Evolutionary conservation across 2,329 filamentous ascomycete species (phyloP).

Genomic region (Polytolypa hystricis): DNA sequence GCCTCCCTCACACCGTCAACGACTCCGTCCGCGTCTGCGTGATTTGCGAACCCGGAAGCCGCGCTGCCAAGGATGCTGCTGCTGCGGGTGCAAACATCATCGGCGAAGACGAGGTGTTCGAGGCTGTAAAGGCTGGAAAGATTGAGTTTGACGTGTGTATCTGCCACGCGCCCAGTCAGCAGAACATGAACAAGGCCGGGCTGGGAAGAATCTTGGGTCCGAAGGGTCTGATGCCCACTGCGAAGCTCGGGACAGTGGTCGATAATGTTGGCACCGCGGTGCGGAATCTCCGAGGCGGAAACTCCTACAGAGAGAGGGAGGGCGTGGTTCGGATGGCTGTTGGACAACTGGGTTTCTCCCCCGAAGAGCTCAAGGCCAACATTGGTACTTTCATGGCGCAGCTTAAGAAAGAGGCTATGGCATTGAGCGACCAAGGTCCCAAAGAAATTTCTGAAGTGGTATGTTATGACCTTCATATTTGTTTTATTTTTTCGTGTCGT

Average conservation of each 20-base stretch:
- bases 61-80: slow-evolving; percentile 60
- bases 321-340: slow-evolving; percentile 84
- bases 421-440: slow-evolving; percentile 50
- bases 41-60: slow-evolving; percentile 73
- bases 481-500: slow-evolving; percentile 1
- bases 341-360: slow-evolving; percentile 79
- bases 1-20: slow-evolving; percentile 79
- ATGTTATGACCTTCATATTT: slow-evolving; percentile 19
- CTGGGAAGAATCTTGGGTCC: slow-evolving; percentile 78
- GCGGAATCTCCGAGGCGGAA: slow-evolving; percentile 70
- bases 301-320: slow-evolving; percentile 73
- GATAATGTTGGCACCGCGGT: slow-evolving; percentile 65
- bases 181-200: slow-evolving; percentile 68
- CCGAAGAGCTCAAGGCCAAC: slow-evolving; percentile 75
- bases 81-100: slow-evolving; percentile 70
- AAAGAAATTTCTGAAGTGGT: slow-evolving; percentile 67
- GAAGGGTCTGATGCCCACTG: slow-evolving; percentile 80
- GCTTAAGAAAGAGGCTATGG: slow-evolving; percentile 65
- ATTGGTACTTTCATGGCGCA: slow-evolving; percentile 64
- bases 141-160: slow-evolving; percentile 85
- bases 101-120: slow-evolving; percentile 78
- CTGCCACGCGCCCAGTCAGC: slow-evolving; percentile 68
- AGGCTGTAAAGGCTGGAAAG: slow-evolving; percentile 60
- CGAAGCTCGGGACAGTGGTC: slow-evolving; percentile 80
- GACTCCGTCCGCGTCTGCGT: slow-evolving; percentile 84